A percentile compares a stretch with the other conserved stretches of the same genome.
These are phyloP conservation scores for Penicillium mononematosum DNA, from an alignment of 495 filamentous ascomycete genomes.

Conservation along the genomic window DNA sequence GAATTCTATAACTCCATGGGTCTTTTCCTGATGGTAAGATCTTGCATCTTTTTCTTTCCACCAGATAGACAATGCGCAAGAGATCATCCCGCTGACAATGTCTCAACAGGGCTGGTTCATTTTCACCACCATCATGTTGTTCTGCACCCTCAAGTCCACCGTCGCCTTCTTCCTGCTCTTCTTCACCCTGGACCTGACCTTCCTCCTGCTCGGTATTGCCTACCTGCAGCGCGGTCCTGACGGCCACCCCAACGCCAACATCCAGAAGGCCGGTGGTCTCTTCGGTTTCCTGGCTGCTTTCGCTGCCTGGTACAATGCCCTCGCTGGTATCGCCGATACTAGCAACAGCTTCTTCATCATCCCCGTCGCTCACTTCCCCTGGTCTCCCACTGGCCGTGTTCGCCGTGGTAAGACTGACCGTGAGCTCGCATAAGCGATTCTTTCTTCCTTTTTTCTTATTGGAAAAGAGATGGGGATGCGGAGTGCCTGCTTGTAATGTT, in stretches of 20 bases:
- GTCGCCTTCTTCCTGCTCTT: constrained; percentile 96
- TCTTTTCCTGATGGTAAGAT: constrained; percentile 75
- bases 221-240: constrained; percentile 56
- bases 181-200: constrained; percentile 89
- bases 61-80: not conserved
- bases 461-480: constrained; percentile 8
- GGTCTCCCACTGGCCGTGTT: constrained; percentile 83
- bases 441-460: not conserved
- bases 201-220: constrained; percentile 79
- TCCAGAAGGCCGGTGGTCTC: constrained; percentile 78
- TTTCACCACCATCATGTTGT: constrained; percentile 84
- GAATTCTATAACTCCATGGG: constrained; percentile 69
- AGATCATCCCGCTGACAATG: constrained; percentile 1
- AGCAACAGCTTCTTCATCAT: constrained; percentile 94
- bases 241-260: constrained; percentile 44
- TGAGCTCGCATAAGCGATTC: constrained; percentile 34
- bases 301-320: constrained; percentile 93
- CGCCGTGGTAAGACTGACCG: constrained; percentile 49
- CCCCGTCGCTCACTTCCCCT: constrained; percentile 94
- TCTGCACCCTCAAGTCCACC: constrained; percentile 90
- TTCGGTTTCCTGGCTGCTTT: constrained; percentile 90
- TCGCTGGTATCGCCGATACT: constrained; percentile 88
- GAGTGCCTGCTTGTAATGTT: constrained; percentile 28
- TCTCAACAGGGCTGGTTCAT: constrained; percentile 80
- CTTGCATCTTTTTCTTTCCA: not conserved